Conservation (phyloP, 805 yeast species). For the Barnettozyma wickerhamii region DNA sequence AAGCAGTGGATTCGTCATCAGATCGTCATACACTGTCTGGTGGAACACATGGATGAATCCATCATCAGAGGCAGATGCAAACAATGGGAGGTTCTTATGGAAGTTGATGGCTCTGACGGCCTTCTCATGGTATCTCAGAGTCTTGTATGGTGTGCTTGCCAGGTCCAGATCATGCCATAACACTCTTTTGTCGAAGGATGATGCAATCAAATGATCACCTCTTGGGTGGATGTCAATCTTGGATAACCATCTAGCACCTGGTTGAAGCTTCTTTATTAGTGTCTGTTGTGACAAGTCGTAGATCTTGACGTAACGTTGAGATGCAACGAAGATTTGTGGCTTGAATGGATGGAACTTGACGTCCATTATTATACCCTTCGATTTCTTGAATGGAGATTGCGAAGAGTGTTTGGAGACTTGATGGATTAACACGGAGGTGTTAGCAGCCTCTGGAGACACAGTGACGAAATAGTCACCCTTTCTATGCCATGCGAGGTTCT, state of each 20-base stretch:
- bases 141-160: constrained; percentile 86
- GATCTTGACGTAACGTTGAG: constrained; percentile 87
- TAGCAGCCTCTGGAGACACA: constrained; percentile 90
- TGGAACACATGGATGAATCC: constrained; percentile 93
- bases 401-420: constrained; percentile 92
- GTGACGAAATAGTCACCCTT: constrained; percentile 96
- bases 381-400: constrained; percentile 91
- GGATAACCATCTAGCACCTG: constrained; percentile 95
- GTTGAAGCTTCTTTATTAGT: constrained; percentile 76
- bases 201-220: constrained; percentile 91
- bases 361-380: constrained; percentile 92
- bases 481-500: constrained; percentile 90
- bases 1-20: constrained; percentile 90
- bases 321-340: constrained; percentile 89
- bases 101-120: constrained; percentile 87
- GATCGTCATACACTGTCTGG: constrained; percentile 92
- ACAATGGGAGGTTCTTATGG: constrained; percentile 86
- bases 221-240: constrained; percentile 91
- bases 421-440: constrained; percentile 87
- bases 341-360: constrained; percentile 96
- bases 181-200: constrained; percentile 91
- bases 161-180: constrained; percentile 97
- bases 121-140: constrained; percentile 88
- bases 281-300: constrained; percentile 88
- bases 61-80: constrained; percentile 94